A percentile compares a stretch with the other conserved stretches of the same genome.
Conservation (phyloP, 371 early-diverging fungal species). For the Saksenaea oblongispora region DNA sequence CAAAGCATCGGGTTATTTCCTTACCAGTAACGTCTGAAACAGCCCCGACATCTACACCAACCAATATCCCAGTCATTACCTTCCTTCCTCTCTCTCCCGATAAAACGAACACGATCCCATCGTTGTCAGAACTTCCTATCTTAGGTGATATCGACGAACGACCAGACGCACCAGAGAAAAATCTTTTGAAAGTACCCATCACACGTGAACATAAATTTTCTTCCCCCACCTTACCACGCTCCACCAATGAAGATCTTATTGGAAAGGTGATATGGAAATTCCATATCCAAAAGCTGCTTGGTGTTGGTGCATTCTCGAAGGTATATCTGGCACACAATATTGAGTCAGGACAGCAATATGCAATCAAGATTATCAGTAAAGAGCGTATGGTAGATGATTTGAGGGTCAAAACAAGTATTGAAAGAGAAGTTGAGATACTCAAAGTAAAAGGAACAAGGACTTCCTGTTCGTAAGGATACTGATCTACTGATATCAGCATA, state of each 20-base stretch:
- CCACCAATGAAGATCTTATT: conserved; percentile 12
- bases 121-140: conserved; percentile 32
- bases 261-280: conserved; percentile 28
- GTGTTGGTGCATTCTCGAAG: conserved; percentile 29
- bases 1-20: conserved; percentile 11
- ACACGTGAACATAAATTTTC: conserved; percentile 8
- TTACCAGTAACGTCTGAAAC: conserved; percentile 11
- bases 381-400: conserved; percentile 17
- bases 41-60: not conserved
- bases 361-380: conserved; percentile 28
- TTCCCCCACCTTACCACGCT: not conserved
- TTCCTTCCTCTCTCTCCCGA: conserved; percentile 25
- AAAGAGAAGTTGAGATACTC: conserved; percentile 30
- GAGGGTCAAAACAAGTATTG: conserved; percentile 24
- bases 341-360: conserved; percentile 16
- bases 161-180: not conserved
- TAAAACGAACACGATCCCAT: conserved; percentile 32
- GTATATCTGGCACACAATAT: conserved; percentile 29
- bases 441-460: conserved; percentile 18
- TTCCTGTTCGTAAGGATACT: not conserved
- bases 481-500: conserved; percentile 28
- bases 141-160: conserved; percentile 35
- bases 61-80: conserved; percentile 33
- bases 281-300: conserved; percentile 21
- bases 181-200: not conserved